Evolutionary conservation across 306 rosid species (phyloP).

Genomic region (Quercus cerris): DNA sequence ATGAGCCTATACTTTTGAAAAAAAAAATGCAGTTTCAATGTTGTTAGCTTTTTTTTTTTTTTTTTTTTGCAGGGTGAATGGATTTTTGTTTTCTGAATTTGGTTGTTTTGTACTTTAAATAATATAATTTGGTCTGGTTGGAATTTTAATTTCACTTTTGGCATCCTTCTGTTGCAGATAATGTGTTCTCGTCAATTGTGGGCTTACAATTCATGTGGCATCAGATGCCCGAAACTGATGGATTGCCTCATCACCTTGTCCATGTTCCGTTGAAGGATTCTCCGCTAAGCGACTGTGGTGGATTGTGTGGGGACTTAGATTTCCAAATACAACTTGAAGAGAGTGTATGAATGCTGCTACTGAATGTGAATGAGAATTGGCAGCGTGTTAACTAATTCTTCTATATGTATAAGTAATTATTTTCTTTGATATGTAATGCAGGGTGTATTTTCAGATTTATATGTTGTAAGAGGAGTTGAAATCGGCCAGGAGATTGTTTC

Average conservation of each 20-base stretch:
- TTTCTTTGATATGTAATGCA: slow-evolving; percentile 43
- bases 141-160: slow-evolving; percentile 12
- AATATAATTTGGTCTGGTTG: slow-evolving; percentile 7
- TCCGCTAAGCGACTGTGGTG: slow-evolving; percentile 92
- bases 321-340: slow-evolving; percentile 85
- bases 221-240: slow-evolving; percentile 53
- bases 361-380: slow-evolving; percentile 28
- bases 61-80: neutral
- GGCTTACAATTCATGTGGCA: slow-evolving; percentile 93
- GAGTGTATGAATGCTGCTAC: slow-evolving; percentile 55
- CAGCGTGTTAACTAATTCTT: slow-evolving; percentile 11
- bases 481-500: slow-evolving; percentile 87
- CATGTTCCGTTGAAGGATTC: slow-evolving; percentile 90
- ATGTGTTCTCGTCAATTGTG: slow-evolving; percentile 88
- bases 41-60: neutral
- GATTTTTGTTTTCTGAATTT: neutral
- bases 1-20: too few species aligned
- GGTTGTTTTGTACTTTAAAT: neutral
- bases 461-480: slow-evolving; percentile 79
- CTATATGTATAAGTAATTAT: slow-evolving; percentile 14
- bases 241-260: slow-evolving; percentile 62
- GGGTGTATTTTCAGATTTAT: slow-evolving; percentile 94
- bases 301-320: slow-evolving; percentile 86
- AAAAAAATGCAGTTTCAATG: too few species aligned
- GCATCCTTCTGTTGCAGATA: slow-evolving; percentile 57